phyloP scores from a whole-genome alignment of 768 basidiomycete genomes.

The Candolleomyces eurysporus region DNA sequence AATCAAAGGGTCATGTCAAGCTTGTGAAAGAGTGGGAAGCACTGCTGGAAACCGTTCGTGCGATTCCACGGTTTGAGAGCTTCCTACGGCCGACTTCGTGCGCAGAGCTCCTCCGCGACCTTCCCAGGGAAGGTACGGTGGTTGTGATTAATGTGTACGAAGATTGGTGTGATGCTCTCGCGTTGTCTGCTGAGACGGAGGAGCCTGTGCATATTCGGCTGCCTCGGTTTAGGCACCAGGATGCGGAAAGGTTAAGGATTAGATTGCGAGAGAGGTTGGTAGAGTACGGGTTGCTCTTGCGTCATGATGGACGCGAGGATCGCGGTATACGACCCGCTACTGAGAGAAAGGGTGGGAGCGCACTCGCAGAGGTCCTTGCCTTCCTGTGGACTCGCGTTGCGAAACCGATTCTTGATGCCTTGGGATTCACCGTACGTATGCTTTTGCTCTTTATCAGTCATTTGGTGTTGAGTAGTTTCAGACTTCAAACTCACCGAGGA shows the following conservation, averaged over 20 bases:
- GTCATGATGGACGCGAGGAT: no score
- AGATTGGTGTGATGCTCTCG: constrained; percentile 20
- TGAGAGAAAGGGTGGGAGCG: neutral
- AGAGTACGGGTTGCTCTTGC: no score
- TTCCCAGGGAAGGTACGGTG: neutral
- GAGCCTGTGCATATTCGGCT: constrained; percentile 12
- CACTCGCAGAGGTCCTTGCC: neutral
- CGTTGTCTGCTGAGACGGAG: constrained; percentile 7
- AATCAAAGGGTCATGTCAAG: constrained; percentile 3
- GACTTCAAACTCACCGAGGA: neutral
- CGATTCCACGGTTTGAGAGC: constrained; percentile 12
- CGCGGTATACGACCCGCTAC: no score
- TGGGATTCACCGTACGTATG: constrained; percentile 5
- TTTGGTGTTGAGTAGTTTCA: neutral
- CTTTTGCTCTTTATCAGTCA: neutral
- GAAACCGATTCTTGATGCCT: constrained; percentile 7
- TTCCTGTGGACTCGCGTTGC: neutral
- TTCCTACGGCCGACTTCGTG: constrained; percentile 11
- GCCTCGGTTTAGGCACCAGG: neutral
- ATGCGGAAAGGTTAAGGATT: neutral
- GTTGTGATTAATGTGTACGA: constrained; percentile 15
- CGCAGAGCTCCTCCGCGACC: neutral
- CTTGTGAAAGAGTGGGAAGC: constrained; percentile 15
- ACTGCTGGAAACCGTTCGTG: constrained; percentile 11
- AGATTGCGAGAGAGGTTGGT: neutral